Evolutionary conservation across 768 basidiomycete genomes (phyloP).

Genomic region (Rubroboletus pulcherrimus): DNA sequence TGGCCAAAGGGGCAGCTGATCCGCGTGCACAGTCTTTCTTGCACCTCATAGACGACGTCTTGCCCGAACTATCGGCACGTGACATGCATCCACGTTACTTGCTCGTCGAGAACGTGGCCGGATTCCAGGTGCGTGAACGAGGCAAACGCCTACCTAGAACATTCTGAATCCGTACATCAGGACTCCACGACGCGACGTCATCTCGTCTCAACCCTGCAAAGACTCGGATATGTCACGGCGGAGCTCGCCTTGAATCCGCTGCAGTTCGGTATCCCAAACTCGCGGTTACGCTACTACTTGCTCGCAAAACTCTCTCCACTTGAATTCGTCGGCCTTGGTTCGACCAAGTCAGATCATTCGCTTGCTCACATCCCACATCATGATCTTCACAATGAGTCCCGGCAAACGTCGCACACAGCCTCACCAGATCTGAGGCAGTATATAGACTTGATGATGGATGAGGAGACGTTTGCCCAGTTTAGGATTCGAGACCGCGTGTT

Average conservation of each 20-base stretch:
- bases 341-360: constrained; percentile 24
- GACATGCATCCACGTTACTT: constrained; percentile 53
- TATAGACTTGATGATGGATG: constrained; percentile 7
- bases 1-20: constrained; percentile 66
- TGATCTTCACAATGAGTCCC: constrained; percentile 17
- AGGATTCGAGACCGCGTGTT: constrained; percentile 60
- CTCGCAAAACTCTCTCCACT: constrained; percentile 55
- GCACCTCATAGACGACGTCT: constrained; percentile 58
- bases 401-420: not conserved
- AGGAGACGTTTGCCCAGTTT: constrained; percentile 23
- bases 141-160: not conserved
- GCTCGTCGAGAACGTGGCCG: constrained; percentile 78
- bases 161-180: constrained; percentile 36
- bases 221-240: constrained; percentile 50
- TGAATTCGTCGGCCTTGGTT: constrained; percentile 31
- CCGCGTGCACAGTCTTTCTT: constrained; percentile 75
- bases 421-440: constrained; percentile 10
- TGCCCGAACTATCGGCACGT: constrained; percentile 51
- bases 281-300: constrained; percentile 75
- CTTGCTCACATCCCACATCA: constrained; percentile 55
- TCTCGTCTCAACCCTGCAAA: constrained; percentile 49
- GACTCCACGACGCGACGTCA: constrained; percentile 58
- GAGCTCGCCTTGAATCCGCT: constrained; percentile 73
- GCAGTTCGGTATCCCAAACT: constrained; percentile 80
- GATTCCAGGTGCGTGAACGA: constrained; percentile 61